Conservation (phyloP, 352 stramenopile species). For the Lagenidium sp. region DNA sequence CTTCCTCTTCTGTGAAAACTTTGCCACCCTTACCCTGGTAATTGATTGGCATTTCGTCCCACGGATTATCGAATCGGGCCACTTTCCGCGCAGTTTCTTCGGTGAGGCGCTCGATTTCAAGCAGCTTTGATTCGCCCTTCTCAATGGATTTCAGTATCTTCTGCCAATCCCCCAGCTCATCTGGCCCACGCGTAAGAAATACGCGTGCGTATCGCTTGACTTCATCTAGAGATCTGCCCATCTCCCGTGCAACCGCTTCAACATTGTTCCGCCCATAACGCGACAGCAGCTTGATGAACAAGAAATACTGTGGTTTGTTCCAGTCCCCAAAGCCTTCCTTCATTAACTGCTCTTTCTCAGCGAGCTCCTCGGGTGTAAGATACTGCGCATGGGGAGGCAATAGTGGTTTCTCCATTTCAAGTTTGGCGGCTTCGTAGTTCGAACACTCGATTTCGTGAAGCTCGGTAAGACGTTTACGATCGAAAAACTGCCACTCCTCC, state of each 20-base stretch:
- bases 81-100: slow-evolving; percentile 72
- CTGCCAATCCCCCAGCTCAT: slow-evolving; percentile 71
- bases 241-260: slow-evolving; percentile 69
- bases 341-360: slow-evolving; percentile 91
- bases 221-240: slow-evolving; percentile 76
- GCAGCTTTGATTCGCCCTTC: slow-evolving; percentile 80
- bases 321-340: slow-evolving; percentile 76
- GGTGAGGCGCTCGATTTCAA: slow-evolving; percentile 79
- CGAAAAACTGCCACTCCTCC: slow-evolving; percentile 88
- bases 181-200: slow-evolving; percentile 59
- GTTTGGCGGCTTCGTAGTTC: slow-evolving; percentile 73
- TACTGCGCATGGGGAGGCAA: slow-evolving; percentile 67
- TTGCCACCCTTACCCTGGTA: slow-evolving; percentile 89
- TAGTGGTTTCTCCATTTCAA: slow-evolving; percentile 65
- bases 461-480: slow-evolving; percentile 65
- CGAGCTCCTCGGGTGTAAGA: slow-evolving; percentile 74
- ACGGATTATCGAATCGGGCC: slow-evolving; percentile 69
- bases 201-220: slow-evolving; percentile 53
- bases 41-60: slow-evolving; percentile 84
- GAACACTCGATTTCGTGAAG: slow-evolving; percentile 76
- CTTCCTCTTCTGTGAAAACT: slow-evolving; percentile 96
- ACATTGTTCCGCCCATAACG: slow-evolving; percentile 72
- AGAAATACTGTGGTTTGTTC: slow-evolving; percentile 85
- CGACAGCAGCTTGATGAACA: slow-evolving; percentile 79
- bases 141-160: slow-evolving; percentile 86